Evolutionary conservation across 2,329 filamentous ascomycete species (phyloP).

Genomic region (Cordyceps javanica): DNA sequence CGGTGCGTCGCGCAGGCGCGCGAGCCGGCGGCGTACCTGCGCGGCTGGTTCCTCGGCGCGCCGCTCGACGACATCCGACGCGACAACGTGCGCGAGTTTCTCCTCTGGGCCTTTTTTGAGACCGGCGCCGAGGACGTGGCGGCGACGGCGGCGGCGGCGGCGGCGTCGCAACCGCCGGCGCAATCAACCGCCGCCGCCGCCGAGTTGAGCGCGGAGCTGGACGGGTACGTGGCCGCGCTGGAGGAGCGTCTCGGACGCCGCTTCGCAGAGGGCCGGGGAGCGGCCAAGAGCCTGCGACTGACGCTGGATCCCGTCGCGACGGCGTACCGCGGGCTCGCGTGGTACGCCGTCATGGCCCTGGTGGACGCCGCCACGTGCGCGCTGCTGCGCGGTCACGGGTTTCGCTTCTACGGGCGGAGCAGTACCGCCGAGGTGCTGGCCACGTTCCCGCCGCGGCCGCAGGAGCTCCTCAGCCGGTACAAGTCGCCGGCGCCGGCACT

Average conservation of each 20-base stretch:
- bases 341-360: slow-evolving; percentile 53
- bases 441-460: slow-evolving; percentile 54
- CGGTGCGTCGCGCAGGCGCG: slow-evolving; percentile 49
- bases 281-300: slow-evolving; percentile 52
- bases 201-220: slow-evolving; percentile 36
- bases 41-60: slow-evolving; percentile 61
- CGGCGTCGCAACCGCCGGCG: too few relatives aligned
- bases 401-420: slow-evolving; percentile 44
- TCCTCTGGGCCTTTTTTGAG: slow-evolving; percentile 63
- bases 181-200: too few relatives aligned
- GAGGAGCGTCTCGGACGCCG: slow-evolving; percentile 46
- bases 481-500: slow-evolving; percentile 44
- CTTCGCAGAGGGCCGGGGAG: slow-evolving; percentile 49
- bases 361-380: slow-evolving; percentile 47
- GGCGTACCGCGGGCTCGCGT: slow-evolving; percentile 55
- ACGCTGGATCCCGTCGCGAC: slow-evolving; percentile 59
- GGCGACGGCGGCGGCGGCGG: slow-evolving; percentile 23
- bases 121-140: slow-evolving; percentile 24
- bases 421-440: slow-evolving; percentile 20
- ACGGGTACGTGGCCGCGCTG: slow-evolving; percentile 42
- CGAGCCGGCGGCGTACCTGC: slow-evolving; percentile 50
- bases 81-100: slow-evolving; percentile 64
- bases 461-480: slow-evolving; percentile 37
- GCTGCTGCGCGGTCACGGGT: slow-evolving; percentile 41
- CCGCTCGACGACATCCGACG: slow-evolving; percentile 48